Evolutionary conservation across 2,329 filamentous ascomycete genomes (phyloP), one percentile per base, ranked within the genome.

Genomic region (Pyrenophora seminiperda): DNA sequence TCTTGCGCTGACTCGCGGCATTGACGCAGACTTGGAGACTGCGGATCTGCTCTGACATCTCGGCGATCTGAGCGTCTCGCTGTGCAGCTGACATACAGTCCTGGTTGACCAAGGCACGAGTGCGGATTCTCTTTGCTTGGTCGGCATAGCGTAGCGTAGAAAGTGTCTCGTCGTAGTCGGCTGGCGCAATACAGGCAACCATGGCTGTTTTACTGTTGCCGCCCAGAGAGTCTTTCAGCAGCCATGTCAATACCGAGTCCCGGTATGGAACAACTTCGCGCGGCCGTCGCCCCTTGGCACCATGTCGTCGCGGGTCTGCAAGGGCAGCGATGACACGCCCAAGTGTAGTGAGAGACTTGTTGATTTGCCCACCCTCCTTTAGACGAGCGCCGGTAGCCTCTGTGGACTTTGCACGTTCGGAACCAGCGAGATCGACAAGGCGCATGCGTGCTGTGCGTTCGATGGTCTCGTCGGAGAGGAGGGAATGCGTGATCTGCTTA

Each of bases 161-260:
- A 1, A 99, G 82, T 0, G 94, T 99, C 73, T 99, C 94, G 49
- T 99, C 94, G 70, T 99, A 97, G 76, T 99, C 94, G 0, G 90
- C 87, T 0, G 94, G 94, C 4, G 91, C 88, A 62, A 99, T 96
- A 72, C 94, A 97, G 7, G 94, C 94, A 65, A 99, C 97, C 94
- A 99, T 99, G 55, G 94, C 94, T 7, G 94, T 99, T 76, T 97
- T 99, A 68, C 88, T 93, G 80, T 99, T 99, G 47, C 94, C 94
- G 10, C 94, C 94, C 0, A 99, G 80, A 1, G 90, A 95, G 74
- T 99, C 94, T 72, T 97, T 97, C 58, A 99, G 81, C 3, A 99
- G 82, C 93, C 93, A 88, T 9, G 85, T 88, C 24, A 88, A 75
- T 34, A 88, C 85, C 1, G 91, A 96, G 75, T 99, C 94, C 58